These are phyloP conservation scores for Mallotus japonicus DNA, from an alignment of 441 rosid species.

Conservation along the genomic window DNA sequence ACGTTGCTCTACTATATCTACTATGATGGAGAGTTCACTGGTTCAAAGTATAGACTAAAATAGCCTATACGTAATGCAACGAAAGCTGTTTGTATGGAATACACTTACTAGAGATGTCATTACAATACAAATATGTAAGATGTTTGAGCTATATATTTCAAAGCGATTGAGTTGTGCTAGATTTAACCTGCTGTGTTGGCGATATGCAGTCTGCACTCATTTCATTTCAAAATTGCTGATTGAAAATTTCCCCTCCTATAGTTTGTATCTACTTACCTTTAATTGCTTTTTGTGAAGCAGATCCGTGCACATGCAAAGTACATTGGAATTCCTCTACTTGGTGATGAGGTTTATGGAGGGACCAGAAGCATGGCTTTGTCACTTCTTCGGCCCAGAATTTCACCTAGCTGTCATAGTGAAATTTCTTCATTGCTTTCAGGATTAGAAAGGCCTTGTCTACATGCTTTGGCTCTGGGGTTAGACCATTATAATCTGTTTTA, in stretches of 20 bases:
- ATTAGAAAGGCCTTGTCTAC: conserved; percentile 90
- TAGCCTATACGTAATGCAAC: neutral
- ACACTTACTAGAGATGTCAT: neutral
- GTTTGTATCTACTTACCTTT: neutral
- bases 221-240: neutral
- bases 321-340: conserved; percentile 70
- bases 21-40: neutral
- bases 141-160: neutral
- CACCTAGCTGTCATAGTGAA: conserved; percentile 39
- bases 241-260: neutral
- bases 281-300: conserved; percentile 33
- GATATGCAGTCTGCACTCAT: neutral
- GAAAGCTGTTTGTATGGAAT: neutral
- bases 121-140: neutral
- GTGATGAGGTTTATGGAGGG: conserved; percentile 89
- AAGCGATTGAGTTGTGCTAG: neutral
- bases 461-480: conserved; percentile 85
- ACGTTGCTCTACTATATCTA: neutral
- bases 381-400: conserved; percentile 53
- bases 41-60: neutral
- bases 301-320: conserved; percentile 59
- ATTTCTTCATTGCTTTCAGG: conserved; percentile 51
- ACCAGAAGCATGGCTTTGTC: conserved; percentile 78
- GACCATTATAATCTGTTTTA: conserved; percentile 18
- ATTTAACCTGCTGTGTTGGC: too few relatives aligned